Base-by-base conservation (phyloP, 768 basidiomycete genomes). In the Porpolomopsis calyptriformis region DNA sequence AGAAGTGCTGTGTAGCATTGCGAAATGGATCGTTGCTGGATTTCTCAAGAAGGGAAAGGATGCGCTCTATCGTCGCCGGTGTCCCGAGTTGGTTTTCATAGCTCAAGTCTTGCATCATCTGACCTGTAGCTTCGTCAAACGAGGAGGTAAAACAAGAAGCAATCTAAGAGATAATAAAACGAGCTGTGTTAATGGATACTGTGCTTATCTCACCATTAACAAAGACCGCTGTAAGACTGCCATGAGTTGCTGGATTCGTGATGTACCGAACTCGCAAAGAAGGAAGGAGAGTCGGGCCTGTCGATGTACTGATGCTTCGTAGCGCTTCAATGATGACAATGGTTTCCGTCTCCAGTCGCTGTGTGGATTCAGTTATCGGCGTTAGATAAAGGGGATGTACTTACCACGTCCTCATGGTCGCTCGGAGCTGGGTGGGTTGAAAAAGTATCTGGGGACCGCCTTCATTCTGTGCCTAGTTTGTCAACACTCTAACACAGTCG, bases 361-460 rank as follows among this genome's bases (percentile, higher is more conserved):
- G 49, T 25, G 25, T 22, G 19, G 49, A 22, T 14, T 29, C 43
- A 36, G 43, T 38, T 50, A 44, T 24, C 27, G 45, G 23, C 19
- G 22, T 31, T 35, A 29, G 47, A 39, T 25, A 23, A 40, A 48
- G 27, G 12, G 45, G 35, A 38, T 34, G 38, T 4, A 51, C 61
- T 43, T 58, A 73, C 76, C 72, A 76, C 37, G 64, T 59, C 49
- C 59, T 50, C 35, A 76, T 42, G 4, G 64, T 57, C 4, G 54
- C 52, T 33, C 59, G 52, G 37, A 80, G 62, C 31, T 67, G 62
- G 16, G 62, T 60, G 5, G 78, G 74, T 18, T 57, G 64, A 41
- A 77, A 60, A 26, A 80, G 63, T 27, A 70, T 49, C 7, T 63
- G 55, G n/a, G 76, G 66, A 9, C 67, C n/a, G n/a, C 68, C 31